Evolutionary conservation across 2,329 filamentous ascomycete species (phyloP).

Genomic region (Coleophoma cylindrospora): DNA sequence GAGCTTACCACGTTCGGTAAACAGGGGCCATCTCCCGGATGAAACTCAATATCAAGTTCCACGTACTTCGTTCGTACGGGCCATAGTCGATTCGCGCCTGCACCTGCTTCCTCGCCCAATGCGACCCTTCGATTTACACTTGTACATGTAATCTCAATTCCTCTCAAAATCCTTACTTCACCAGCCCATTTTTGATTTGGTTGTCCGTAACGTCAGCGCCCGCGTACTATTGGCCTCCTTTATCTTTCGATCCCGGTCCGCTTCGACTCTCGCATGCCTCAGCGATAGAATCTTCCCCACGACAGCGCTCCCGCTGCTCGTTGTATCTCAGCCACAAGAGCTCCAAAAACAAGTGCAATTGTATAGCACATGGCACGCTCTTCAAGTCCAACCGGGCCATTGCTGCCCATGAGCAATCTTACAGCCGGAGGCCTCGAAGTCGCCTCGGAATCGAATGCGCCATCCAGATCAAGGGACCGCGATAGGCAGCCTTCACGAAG

Average conservation of each 20-base stretch:
- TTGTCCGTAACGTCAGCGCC: too few relatives aligned
- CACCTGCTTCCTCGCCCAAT: too few relatives aligned
- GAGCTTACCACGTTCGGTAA: too few relatives aligned
- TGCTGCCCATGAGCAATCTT: conserved; percentile 24
- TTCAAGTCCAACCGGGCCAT: conserved; percentile 18
- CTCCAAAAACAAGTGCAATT: conserved; percentile 3
- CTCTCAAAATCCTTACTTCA: too few relatives aligned
- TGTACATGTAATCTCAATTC: too few relatives aligned
- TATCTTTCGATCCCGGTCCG: neutral
- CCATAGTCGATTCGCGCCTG: too few relatives aligned
- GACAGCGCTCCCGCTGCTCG: conserved; percentile 28
- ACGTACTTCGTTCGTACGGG: too few relatives aligned
- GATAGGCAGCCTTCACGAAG: conserved; percentile 18
- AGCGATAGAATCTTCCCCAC: conserved; percentile 18
- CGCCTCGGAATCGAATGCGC: conserved; percentile 17
- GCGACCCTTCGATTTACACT: too few relatives aligned
- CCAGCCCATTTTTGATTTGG: too few relatives aligned
- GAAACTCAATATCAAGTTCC: too few relatives aligned
- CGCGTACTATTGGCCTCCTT: too few relatives aligned
- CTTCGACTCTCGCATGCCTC: conserved; percentile 21
- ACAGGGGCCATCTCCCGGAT: too few relatives aligned
- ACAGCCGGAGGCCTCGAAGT: conserved; percentile 11
- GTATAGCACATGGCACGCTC: conserved; percentile 24
- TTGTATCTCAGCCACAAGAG: conserved; percentile 4
- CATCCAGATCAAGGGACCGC: conserved; percentile 11